Evolutionary conservation across 345 rosid genomes (phyloP), one percentile per base, ranked within the genome.

Genomic region (Euclidium syriacum): DNA sequence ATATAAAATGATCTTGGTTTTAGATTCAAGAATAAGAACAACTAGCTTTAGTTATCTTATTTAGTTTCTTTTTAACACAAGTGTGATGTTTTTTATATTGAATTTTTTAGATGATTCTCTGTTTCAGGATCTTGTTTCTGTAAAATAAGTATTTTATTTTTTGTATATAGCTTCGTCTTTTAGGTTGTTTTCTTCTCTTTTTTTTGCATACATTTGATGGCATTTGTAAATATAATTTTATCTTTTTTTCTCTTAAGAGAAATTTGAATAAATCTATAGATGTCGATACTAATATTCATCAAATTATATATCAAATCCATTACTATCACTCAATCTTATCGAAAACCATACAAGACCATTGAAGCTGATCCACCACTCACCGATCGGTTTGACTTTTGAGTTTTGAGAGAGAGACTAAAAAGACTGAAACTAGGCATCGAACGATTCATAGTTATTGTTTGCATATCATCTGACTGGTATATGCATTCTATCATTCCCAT

Each of bases 91-190:
- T n/a, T 5, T 53, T 47, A n/a, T n/a, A 10, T 39, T 49, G 44
- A 50, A 15, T 7, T 49, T 22, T n/a, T 41, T 22, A 67, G 58
- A 48, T 49, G 58, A 30, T 68, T 30, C 12, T 20, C 43, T n/a
- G n/a, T n/a, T 23, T 54, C 46, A 50, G 29, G 35, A 67, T 58
- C 65, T 62, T 53, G 55, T 41, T 46, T 70, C 19, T 62, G 63
- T 62, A 70, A n/a, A n/a, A 70, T 69, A 69, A 43, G 24, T 42
- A 33, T 68, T 51, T 43, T 52, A 33, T 40, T 29, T 29, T 9
- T 68, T 59, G 62, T 61, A 70, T 26, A 40, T 52, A 40, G 39
- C 59, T 67, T 20, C 18, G 11, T 36, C 33, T 20, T 48, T 29
- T 33, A 11, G 41, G 36, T 53, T 17, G 20, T 38, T 26, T 44